These are phyloP conservation scores for Solanum hybrid DNA, from an alignment of 305 asterid species.

Conservation along the genomic window DNA sequence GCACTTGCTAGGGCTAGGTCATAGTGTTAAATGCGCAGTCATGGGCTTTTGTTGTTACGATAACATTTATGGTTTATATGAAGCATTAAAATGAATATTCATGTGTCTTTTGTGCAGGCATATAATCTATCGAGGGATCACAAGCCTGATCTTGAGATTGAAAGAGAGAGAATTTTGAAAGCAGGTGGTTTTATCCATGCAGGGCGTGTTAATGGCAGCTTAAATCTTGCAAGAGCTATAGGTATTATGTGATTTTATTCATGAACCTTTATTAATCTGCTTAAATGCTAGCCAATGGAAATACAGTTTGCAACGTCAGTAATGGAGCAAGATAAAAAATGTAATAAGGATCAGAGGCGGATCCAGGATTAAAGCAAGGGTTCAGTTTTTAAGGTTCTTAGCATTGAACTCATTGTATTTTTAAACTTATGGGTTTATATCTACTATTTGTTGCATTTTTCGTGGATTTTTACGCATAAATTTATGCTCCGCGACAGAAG, in stretches of 20 bases:
- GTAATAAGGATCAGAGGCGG: not conserved
- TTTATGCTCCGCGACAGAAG: not conserved
- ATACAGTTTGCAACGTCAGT: not conserved
- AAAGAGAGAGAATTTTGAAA: conserved; percentile 77
- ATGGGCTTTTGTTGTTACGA: not conserved
- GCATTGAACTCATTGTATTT: not conserved
- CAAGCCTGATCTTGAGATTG: conserved; percentile 87
- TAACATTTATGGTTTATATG: not conserved
- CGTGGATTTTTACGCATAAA: not conserved
- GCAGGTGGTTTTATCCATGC: conserved; percentile 95
- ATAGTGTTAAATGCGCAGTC: not conserved
- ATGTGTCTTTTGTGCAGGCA: conserved; percentile 38
- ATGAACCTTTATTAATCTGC: not conserved
- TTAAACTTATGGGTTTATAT: not conserved
- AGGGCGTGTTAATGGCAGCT: conserved; percentile 93
- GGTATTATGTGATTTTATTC: conserved; percentile 30
- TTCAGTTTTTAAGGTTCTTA: not conserved
- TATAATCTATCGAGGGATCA: conserved; percentile 92
- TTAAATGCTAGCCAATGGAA: not conserved
- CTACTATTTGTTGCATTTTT: not conserved
- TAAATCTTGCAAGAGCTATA: conserved; percentile 95
- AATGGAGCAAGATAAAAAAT: not conserved
- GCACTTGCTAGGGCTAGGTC: not conserved
- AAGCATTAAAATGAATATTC: conserved; percentile 1
- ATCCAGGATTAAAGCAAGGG: not conserved